These are phyloP conservation scores for Iris macrosiphon DNA, from an alignment of 106 monocot genomes.

Conservation along the genomic window DNA sequence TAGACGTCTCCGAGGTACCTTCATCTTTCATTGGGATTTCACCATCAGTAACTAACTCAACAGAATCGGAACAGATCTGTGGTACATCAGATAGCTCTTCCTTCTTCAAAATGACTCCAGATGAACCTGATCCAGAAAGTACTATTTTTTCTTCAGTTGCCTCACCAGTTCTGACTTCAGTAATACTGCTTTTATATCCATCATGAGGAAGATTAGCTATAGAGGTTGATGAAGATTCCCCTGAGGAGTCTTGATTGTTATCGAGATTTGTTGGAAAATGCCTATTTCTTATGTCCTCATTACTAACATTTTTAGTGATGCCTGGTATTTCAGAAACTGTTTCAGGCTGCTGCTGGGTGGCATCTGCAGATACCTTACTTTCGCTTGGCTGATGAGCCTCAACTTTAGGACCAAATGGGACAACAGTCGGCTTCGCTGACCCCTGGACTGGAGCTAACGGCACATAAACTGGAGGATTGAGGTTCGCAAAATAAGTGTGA, in stretches of 20 bases:
- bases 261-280: constrained; percentile 6
- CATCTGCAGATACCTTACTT: background rate
- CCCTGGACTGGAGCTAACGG: constrained; percentile 13
- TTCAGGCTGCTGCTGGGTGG: constrained; percentile 2
- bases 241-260: background rate
- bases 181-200: constrained; percentile 2
- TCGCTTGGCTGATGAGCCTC: constrained; percentile 8
- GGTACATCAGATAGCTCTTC: constrained; percentile 1
- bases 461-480: constrained; percentile 9
- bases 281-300: background rate
- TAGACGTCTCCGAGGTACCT: background rate
- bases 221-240: background rate
- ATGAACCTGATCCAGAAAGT: constrained; percentile 3
- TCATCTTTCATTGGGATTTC: background rate
- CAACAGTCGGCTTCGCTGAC: constrained; percentile 16
- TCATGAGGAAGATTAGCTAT: background rate
- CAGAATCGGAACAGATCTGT: background rate
- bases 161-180: constrained; percentile 6
- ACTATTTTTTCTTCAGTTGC: constrained; percentile 7
- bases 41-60: background rate
- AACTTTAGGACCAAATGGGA: constrained; percentile 9
- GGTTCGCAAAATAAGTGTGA: constrained; percentile 5
- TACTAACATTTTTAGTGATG: background rate
- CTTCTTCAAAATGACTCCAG: constrained; percentile 12
- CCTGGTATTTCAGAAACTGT: constrained; percentile 4